Evolutionary conservation across 305 asterid genomes (phyloP), one percentile per base, ranked within the genome.

Genomic region (Withania somnifera): DNA sequence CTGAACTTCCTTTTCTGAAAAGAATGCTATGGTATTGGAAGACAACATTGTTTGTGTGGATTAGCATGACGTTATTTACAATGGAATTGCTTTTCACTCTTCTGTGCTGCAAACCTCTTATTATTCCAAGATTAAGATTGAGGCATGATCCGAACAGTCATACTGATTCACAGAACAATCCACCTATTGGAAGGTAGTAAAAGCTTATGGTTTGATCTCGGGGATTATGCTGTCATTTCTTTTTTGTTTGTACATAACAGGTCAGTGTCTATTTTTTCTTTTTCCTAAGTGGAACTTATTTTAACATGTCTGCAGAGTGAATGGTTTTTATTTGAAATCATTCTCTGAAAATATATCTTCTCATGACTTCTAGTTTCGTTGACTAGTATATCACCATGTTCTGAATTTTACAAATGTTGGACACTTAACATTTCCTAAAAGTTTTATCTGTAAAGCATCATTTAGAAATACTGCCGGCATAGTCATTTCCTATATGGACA

Each of bases 11-110:
- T 45, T 82, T 94, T 2, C 82, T 87, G 75, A 91, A 87, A 85
- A 90, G 88, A 84, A 63, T 89, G 28, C 6, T 91, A 61, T 96
- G 98, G 98, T 88, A 82, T 78, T 96, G 98, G 98, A 92, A 85
- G 88, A 92, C 82, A 71, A 92, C 98, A 19, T 77, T 96, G 42
- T 94, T 90, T 77, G 91, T 92, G 54, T 93, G 98, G 98, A 77
- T 91, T 77, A 90, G 99, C 91, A 84, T 93, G 93, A 79, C 87
- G 14, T 47, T 96, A 26, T 92, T 96, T 83, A 42, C 80, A 32
- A 82, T 86, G 61, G 98, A 94, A 90, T 67, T 94, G 88, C 54
- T 86, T 75, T 87, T 90, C 20, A 84, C 94, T 78, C 98, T 94
- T 28, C 84, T 94, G 26, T 94, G 95, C 83, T 94, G 99, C 92